Evolutionary conservation across 163 green algal genomes (phyloP).

Genomic region (Chlorella variabilis): DNA sequence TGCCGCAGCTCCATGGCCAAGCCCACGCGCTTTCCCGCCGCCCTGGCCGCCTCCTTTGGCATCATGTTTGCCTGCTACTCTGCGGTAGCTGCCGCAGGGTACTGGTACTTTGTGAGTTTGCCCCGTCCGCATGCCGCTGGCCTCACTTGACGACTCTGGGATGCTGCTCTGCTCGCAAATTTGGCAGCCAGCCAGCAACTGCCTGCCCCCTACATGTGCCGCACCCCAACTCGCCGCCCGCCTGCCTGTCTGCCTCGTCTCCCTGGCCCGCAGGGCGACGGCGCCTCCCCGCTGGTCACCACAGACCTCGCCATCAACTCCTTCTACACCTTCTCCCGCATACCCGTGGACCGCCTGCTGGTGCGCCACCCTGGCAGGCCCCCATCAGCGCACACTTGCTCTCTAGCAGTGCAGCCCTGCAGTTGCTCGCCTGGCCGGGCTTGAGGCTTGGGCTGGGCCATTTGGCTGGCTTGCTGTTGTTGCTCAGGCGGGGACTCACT

Average conservation of each 20-base stretch:
- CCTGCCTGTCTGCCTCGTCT: not conserved
- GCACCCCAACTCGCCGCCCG: too few relatives aligned
- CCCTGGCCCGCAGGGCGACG: constrained; percentile 45
- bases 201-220: too few relatives aligned
- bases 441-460: too few relatives aligned
- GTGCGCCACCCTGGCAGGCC: not conserved
- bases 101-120: constrained; percentile 37
- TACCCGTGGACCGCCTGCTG: constrained; percentile 18
- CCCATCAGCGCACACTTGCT: too few relatives aligned
- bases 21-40: constrained; percentile 50
- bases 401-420: too few relatives aligned
- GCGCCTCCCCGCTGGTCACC: constrained; percentile 43
- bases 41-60: constrained; percentile 49
- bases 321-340: not conserved
- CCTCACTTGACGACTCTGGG: too few relatives aligned
- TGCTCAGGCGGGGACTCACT: too few relatives aligned
- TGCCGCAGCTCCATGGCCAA: constrained; percentile 49
- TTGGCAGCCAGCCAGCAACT: too few relatives aligned
- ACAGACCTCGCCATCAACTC: constrained; percentile 54
- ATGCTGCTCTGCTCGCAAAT: too few relatives aligned
- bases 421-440: too few relatives aligned
- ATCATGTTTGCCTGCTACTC: constrained; percentile 58
- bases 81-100: constrained; percentile 40
- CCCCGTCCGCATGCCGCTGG: too few relatives aligned
- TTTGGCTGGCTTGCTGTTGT: too few relatives aligned